Conservation (phyloP, 1,139 yeast species). For the Lodderomyces metapsilosis region DNA sequence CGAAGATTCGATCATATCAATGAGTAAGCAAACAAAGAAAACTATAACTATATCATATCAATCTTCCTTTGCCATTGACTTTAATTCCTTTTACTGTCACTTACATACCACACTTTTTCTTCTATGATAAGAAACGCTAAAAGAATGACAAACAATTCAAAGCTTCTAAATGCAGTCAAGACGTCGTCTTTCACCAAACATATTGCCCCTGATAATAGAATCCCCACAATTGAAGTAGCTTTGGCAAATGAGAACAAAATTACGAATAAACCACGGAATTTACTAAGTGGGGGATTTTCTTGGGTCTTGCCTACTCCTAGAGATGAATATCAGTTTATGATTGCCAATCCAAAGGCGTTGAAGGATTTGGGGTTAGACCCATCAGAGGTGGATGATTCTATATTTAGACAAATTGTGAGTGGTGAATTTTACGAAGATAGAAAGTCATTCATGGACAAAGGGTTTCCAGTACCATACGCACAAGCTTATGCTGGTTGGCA, state of each 20-base stretch:
- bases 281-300: constrained; percentile 66
- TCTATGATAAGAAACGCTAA: constrained; percentile 6
- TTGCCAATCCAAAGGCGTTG: constrained; percentile 62
- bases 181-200: constrained; percentile 48
- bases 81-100: too few species aligned
- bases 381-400: constrained; percentile 23
- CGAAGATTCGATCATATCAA: too few species aligned
- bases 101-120: background rate
- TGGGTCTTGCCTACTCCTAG: constrained; percentile 67
- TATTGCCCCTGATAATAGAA: constrained; percentile 58
- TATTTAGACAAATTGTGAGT: constrained; percentile 56
- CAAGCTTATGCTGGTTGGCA: constrained; percentile 96
- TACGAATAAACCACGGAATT: constrained; percentile 54
- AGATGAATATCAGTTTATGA: constrained; percentile 50
- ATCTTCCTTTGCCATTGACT: too few species aligned
- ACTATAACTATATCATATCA: background rate
- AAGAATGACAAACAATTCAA: constrained; percentile 13
- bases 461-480: constrained; percentile 73
- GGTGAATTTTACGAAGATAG: constrained; percentile 50
- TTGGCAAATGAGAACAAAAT: constrained; percentile 34
- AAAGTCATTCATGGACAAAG: constrained; percentile 28
- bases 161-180: constrained; percentile 34
- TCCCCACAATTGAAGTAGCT: constrained; percentile 54
- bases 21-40: constrained; percentile 2
- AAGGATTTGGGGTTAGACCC: constrained; percentile 56